Base-by-base conservation (phyloP, 169 alveolate genomes). In the Amoebophrya sp. region DNA sequence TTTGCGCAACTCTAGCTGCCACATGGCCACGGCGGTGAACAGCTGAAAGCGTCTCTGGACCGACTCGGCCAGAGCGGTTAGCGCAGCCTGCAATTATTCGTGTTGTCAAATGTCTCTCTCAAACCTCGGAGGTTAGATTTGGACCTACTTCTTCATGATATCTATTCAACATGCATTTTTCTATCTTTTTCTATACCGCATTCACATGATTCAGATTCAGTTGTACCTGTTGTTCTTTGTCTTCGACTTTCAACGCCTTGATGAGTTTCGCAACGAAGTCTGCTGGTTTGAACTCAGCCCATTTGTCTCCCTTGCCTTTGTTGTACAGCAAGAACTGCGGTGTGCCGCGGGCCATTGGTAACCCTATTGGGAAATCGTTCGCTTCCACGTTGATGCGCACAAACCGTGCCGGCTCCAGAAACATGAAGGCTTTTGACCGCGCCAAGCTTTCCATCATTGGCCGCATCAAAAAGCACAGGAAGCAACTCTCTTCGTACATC, bases 11-110 rank as follows among this genome's bases (percentile, higher is more conserved):
- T 65, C 83, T 6, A 65, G 26, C 83, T 65, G 83, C 83, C 83
- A 65, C 83, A 65, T 65, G 83, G 83, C 83, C 33, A 65, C 83
- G 38, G 83, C 83, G 83, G 83, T 65, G 83, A 65, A 65, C 83
- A 65, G 83, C 83, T 65, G 83, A 36, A 65, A 65, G 38, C 83
- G 2, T 6, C 33, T 1, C 83, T 65, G 83, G 3, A 65, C 83
- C 2, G 83, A 1, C 36, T 65, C 83, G 36, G 83, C 83, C 39
- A 65, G 83, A 65, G 2, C 18, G 6, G 6, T 47, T 18, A 47
- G 65, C n/a, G n/a, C n/a, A n/a, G n/a, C n/a, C n/a, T n/a, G n/a
- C n/a, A n/a, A n/a, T n/a, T n/a, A n/a, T n/a, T n/a, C n/a, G n/a
- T n/a, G n/a, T n/a, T n/a, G n/a, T n/a, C n/a, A n/a, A n/a, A n/a